phyloP scores from a whole-genome alignment of 768 basidiomycete genomes.

The Auricularia auricula-judae region DNA sequence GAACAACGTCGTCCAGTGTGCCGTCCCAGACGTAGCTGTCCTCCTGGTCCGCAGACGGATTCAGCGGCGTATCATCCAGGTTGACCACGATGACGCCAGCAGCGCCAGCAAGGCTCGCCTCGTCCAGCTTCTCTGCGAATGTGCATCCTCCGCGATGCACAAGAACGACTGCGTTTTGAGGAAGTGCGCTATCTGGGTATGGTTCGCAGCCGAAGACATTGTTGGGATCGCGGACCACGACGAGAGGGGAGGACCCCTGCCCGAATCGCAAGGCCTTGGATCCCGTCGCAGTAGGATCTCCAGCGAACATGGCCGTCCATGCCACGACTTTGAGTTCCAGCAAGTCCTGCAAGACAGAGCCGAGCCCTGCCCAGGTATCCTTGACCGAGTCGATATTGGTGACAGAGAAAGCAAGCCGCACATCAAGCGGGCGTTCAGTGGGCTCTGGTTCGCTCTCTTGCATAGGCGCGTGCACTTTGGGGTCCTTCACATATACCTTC shows the following conservation, averaged over 20 bases:
- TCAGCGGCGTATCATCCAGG: constrained; percentile 46
- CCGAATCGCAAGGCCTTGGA: constrained; percentile 31
- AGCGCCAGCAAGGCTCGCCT: constrained; percentile 60
- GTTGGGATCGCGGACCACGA: constrained; percentile 35
- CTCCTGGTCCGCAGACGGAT: constrained; percentile 49
- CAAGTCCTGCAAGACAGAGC: constrained; percentile 29
- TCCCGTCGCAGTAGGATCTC: constrained; percentile 33
- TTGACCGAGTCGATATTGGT: constrained; percentile 38
- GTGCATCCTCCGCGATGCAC: constrained; percentile 74
- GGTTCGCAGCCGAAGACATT: constrained; percentile 53
- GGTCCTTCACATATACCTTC: constrained; percentile 72
- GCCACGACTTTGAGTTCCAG: constrained; percentile 35
- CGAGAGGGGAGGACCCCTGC: constrained; percentile 36
- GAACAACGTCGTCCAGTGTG: constrained; percentile 38
- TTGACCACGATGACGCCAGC: constrained; percentile 70
- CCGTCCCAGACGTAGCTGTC: constrained; percentile 50
- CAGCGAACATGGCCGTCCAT: constrained; percentile 62
- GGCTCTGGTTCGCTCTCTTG: constrained; percentile 18
- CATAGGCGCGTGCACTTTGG: constrained; percentile 25
- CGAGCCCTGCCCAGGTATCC: constrained; percentile 26
- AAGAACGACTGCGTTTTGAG: constrained; percentile 39
- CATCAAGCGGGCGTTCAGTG: constrained; percentile 27
- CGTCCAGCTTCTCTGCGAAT: constrained; percentile 71
- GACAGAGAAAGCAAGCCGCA: constrained; percentile 50
- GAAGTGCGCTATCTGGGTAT: constrained; percentile 35